Evolutionary conservation across 257 asterid species (phyloP), one percentile per base, ranked within the genome.

Genomic region (Nemophila menziesii): DNA sequence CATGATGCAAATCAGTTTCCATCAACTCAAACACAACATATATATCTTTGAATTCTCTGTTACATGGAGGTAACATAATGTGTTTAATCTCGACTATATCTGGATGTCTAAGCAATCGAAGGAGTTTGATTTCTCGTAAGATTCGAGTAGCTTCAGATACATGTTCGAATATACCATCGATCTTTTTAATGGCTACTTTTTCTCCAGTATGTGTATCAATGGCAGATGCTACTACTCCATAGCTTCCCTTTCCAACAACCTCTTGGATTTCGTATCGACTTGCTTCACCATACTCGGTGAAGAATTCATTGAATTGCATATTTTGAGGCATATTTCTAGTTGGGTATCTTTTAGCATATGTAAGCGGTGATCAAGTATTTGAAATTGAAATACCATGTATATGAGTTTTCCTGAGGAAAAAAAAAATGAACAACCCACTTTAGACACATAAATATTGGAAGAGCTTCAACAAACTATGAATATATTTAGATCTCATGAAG

Each of bases 1-100:
- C 96, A 56, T 89, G 79, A 55, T 89, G 98, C 59, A 89, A 94
- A 48, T 89, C 98, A 14, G 96, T 76, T 71, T 89, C 98, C 98
- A 89, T 89, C 86, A 89, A 70, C 69, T 89, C 98, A 52, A 89
- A 89, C 60, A 89, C 87, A 17, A 89, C 93, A 71, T 74, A 89
- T 54, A 89, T 85, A 67, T 89, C 98, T 69, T 81, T 86, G 69
- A 89, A 89, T 67, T 89, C 98, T 69, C 96, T 78, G 8, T 82
- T 75, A 43, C 93, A 89, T 2, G 98, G 79, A 52, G 98, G 98
- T 71, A 89, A 34, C 94, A 84, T 61, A 47, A 89, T 84, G 60
- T 89, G 98, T 74, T 81, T 89, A 37, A 89, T 89, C 61, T 89
- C 94, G 20, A 84, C 98, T 43, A 89, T 81, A 69, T 89, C 98